Conservation (phyloP, 345 rosid species). For the Psidium guajava region DNA sequence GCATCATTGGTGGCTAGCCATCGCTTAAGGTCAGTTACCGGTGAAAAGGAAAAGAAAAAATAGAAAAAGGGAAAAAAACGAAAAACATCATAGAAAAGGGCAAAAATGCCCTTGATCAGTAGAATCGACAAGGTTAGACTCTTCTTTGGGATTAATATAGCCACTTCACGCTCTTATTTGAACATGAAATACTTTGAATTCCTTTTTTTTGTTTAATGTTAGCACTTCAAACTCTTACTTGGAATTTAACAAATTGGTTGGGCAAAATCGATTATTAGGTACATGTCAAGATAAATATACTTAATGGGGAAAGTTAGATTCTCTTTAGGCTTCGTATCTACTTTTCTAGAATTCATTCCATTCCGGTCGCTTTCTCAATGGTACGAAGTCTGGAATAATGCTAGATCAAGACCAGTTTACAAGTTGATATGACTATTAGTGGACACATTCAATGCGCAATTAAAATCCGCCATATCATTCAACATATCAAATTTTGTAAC, state of each 20-base stretch:
- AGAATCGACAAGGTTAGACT: too few relatives aligned
- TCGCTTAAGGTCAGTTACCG: too few relatives aligned
- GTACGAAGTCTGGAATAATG: background rate
- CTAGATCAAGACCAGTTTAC: background rate
- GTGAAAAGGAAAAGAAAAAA: too few relatives aligned
- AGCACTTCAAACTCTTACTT: too few relatives aligned
- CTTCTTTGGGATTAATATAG: too few relatives aligned
- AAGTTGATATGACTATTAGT: background rate
- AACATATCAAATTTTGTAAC: background rate
- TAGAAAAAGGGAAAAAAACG: too few relatives aligned
- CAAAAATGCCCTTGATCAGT: too few relatives aligned
- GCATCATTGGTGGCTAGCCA: too few relatives aligned
- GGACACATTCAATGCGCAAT: background rate
- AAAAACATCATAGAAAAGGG: too few relatives aligned
- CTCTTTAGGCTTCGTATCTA: background rate
- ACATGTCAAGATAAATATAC: background rate
- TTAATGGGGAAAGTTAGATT: background rate
- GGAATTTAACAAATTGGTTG: background rate
- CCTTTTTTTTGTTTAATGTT: too few relatives aligned
- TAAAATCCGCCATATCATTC: background rate
- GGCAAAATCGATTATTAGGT: background rate
- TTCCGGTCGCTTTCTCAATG: background rate
- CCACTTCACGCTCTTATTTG: too few relatives aligned
- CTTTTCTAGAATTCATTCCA: background rate
- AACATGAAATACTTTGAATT: too few relatives aligned